Conservation (phyloP, 148 eudicot species). For the Persicaria maculosa region DNA sequence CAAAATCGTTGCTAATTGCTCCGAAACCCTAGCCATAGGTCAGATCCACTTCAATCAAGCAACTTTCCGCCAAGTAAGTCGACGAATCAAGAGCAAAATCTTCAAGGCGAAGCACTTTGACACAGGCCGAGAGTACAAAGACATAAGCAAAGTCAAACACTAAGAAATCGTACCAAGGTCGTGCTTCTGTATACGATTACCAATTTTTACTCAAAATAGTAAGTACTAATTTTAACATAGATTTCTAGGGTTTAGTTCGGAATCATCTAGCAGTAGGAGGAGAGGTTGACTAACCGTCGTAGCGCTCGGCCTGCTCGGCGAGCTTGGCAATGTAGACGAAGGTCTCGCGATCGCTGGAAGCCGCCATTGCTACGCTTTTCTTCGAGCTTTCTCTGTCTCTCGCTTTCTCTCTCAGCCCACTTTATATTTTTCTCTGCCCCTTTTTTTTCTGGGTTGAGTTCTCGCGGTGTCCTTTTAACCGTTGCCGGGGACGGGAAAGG, state of each 20-base stretch:
- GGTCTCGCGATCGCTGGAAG: conserved; percentile 25
- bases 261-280: background rate
- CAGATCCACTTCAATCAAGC: background rate
- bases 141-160: background rate
- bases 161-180: background rate
- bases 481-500: background rate
- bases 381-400: background rate
- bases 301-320: conserved; percentile 21
- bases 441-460: background rate
- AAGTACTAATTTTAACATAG: background rate
- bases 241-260: background rate
- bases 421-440: background rate
- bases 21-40: background rate
- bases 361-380: conserved; percentile 25
- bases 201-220: background rate
- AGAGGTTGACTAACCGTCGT: conserved; percentile 12
- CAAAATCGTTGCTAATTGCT: background rate
- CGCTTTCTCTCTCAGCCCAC: background rate
- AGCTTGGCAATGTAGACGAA: conserved; percentile 18
- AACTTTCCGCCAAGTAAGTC: background rate
- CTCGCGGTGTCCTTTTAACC: background rate
- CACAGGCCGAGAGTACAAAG: background rate
- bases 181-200: background rate
- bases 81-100: background rate
- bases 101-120: background rate